These are phyloP conservation scores for Fusarium foetens DNA, from an alignment of 2,329 filamentous ascomycete species.

Conservation along the genomic window DNA sequence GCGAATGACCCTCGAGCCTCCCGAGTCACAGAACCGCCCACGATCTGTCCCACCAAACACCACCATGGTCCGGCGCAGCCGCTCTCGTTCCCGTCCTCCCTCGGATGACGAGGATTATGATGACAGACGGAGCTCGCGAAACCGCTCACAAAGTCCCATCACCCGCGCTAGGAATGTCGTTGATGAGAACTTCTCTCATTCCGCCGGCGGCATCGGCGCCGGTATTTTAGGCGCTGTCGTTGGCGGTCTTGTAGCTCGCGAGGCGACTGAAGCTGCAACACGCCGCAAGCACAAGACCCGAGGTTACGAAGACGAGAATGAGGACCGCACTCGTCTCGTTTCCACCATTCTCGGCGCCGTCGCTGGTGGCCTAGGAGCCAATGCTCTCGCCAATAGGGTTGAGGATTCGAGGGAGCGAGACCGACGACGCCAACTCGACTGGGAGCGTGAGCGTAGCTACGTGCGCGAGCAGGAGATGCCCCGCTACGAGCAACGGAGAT, in stretches of 20 bases:
- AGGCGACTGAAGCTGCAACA: constrained; percentile 57
- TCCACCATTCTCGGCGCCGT: constrained; percentile 65
- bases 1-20: constrained; percentile 45
- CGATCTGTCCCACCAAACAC: constrained; percentile 49
- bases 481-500: constrained; percentile 39
- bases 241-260: constrained; percentile 63
- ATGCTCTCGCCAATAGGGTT: constrained; percentile 58
- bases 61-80: constrained; percentile 39
- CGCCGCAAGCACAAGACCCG: constrained; percentile 44
- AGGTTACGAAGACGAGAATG: constrained; percentile 42
- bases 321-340: constrained; percentile 51
- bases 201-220: constrained; percentile 60
- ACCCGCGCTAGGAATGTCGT: constrained; percentile 55
- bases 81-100: constrained; percentile 39
- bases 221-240: constrained; percentile 65
- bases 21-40: constrained; percentile 43
- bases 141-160: constrained; percentile 49
- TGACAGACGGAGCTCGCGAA: constrained; percentile 42
- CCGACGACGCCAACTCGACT: constrained; percentile 47
- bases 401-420: constrained; percentile 52
- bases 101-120: constrained; percentile 38
- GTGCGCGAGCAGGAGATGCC: constrained; percentile 45
- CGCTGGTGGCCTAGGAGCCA: constrained; percentile 65
- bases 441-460: constrained; percentile 52
- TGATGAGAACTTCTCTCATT: constrained; percentile 60